Evolutionary conservation across 2,329 filamentous ascomycete species (phyloP), one percentile per base, ranked within the genome.

Genomic region (Zymoseptoria crescenta): DNA sequence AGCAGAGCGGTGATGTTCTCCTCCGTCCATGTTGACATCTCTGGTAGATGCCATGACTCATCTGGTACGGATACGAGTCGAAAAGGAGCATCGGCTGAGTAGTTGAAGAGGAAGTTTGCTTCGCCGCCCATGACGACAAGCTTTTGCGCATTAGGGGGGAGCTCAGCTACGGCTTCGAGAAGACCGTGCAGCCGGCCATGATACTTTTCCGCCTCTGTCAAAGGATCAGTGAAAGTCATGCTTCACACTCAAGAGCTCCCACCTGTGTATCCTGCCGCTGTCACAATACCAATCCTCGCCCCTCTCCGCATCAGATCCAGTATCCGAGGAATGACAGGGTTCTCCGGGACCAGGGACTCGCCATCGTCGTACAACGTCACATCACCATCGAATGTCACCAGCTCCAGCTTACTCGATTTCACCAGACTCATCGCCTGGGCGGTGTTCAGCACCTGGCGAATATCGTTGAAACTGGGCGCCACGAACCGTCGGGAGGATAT

Each of bases 381-480:
- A 75, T 99, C 94, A 74, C 94, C 94, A 74, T 99, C 94, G 72
- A 99, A 99, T 0, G 94, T 99, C 56, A 96, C 87, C 3, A 99
- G 82, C 67, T 94, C 86, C 8, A 96, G 81, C 4, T 84, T 82
- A 21, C 88, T 87, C 51, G 80, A 78, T 24, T 84, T 84, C 16
- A 91, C 87, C n/a, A 97, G 83, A 48, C 90, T 91, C 86, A 96
- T 91, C 61, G 93, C 81, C 75, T 99, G 94, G 19, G 94, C 92
- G 48, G 94, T 94, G 76, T 99, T 99, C 66, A 99, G 83, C 55
- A 96, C 88, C 24, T 96, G 81, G 1, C 94, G 86, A 60, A 99
- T 86, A 72, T 99, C 94, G 76, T 99, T 99, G 81, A 99, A 99
- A 1, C 90, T 96, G 0, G 94, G 94, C 0, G 93, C 89, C 1